Evolutionary conservation across 108 stramenopile species (phyloP).

Genomic region (Craspedostauros australis): DNA sequence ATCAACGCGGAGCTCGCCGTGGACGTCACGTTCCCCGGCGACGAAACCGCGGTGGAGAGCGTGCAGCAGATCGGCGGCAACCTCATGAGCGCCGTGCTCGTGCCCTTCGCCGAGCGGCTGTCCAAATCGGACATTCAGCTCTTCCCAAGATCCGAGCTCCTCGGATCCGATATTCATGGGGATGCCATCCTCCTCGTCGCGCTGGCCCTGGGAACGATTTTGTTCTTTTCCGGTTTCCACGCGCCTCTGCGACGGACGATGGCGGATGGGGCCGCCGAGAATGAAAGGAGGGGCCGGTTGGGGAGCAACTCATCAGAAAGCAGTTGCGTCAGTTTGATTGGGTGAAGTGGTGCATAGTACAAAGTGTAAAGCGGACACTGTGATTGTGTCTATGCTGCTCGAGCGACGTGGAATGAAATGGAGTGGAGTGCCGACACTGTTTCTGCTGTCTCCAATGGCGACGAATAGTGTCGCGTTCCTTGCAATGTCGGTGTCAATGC

Average conservation of each 20-base stretch:
- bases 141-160: constrained; percentile 24
- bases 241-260: constrained; percentile 42
- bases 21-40: constrained; percentile 68
- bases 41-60: constrained; percentile 71
- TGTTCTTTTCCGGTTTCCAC: constrained; percentile 44
- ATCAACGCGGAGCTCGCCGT: constrained; percentile 77
- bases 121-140: constrained; percentile 37
- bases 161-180: constrained; percentile 55
- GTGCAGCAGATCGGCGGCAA: constrained; percentile 72
- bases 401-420: too few relatives aligned
- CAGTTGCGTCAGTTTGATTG: too few relatives aligned
- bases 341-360: too few relatives aligned
- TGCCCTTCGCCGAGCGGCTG: constrained; percentile 49
- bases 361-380: too few relatives aligned
- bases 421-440: too few relatives aligned
- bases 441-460: too few relatives aligned
- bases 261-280: constrained; percentile 33
- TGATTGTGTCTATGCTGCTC: too few relatives aligned
- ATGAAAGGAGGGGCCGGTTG: too few relatives aligned
- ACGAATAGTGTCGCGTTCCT: too few relatives aligned
- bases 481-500: too few relatives aligned
- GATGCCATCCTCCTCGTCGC: constrained; percentile 46
- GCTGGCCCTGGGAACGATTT: constrained; percentile 30
- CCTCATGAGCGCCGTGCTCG: constrained; percentile 49
- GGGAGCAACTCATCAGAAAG: too few relatives aligned